Conservation (phyloP, 2,329 filamentous ascomycete species). For the Corynespora cassiicola region DNA sequence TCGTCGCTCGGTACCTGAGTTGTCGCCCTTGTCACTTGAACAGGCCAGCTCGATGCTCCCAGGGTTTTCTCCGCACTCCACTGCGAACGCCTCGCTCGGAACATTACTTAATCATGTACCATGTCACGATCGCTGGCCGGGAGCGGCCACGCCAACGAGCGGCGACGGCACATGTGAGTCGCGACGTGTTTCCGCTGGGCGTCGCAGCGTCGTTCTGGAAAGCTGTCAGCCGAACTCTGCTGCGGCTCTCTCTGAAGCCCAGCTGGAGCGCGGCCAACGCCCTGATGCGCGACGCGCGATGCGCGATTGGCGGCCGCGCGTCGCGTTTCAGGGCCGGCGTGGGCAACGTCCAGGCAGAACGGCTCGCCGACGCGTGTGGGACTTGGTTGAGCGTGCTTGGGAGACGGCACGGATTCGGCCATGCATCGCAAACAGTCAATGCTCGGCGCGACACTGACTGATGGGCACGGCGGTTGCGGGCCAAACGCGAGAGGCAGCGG, state of each 20-base stretch:
- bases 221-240: slow-evolving; percentile 20
- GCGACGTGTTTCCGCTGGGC: slow-evolving; percentile 29
- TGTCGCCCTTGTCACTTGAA: slow-evolving; percentile 43
- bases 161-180: slow-evolving; percentile 26
- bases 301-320: slow-evolving; percentile 29
- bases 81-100: slow-evolving; percentile 45
- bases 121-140: slow-evolving; percentile 44
- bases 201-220: slow-evolving; percentile 35
- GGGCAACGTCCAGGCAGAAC: slow-evolving; percentile 17
- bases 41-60: slow-evolving; percentile 40
- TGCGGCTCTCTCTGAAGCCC: no score
- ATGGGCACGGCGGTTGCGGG: no score
- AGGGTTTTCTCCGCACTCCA: slow-evolving; percentile 47
- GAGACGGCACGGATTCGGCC: no score
- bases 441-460: no score
- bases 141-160: slow-evolving; percentile 16
- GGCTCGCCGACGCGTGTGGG: no score
- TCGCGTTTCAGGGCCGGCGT: slow-evolving; percentile 31
- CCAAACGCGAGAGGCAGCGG: no score
- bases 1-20: slow-evolving; percentile 42
- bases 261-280: no score
- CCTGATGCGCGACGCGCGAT: no score
- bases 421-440: slow-evolving; percentile 15
- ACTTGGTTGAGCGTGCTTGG: no score
- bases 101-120: slow-evolving; percentile 45